Base-by-base conservation (phyloP, 2,329 filamentous ascomycete species). In the Polytolypa hystricis region DNA sequence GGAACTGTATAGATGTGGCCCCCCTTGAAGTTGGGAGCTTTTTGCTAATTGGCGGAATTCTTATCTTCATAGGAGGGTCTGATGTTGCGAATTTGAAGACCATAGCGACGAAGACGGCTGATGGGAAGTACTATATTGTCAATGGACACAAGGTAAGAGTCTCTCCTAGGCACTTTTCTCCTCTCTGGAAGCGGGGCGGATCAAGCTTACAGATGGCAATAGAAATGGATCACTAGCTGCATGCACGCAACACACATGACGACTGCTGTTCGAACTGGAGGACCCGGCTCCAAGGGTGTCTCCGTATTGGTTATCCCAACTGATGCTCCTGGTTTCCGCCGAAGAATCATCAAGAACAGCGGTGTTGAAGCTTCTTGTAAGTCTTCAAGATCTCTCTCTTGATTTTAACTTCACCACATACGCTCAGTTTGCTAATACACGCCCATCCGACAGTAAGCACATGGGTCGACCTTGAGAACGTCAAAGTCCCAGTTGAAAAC, bases 401-500 rank as follows among this genome's bases (percentile, higher is more conserved):
- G n/a, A n/a, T n/a, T n/a, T n/a, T n/a, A n/a, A n/a, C n/a, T n/a
- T n/a, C n/a, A n/a, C n/a, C n/a, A n/a, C n/a, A n/a, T n/a, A n/a
- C n/a, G n/a, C n/a, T n/a, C n/a, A n/a, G n/a, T n/a, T n/a, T n/a
- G n/a, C n/a, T n/a, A n/a, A n/a, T n/a, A n/a, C n/a, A n/a, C 8
- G 33, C 17, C 11, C 25, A 27, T 3, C 23, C 30, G 17, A 35
- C 25, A n/a, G 33, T 27, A 21, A 35, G 25, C 17, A 35, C 33
- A 4, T 35, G 30, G 15, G 26, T 35, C 17, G 25, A 20, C 33
- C 89, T 84, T 57, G 81, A 87, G 60, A 82, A 91, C 47, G 84
- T 87, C 58, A 86, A 85, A 65, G 84, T 93, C 0, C 84, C 85
- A 0, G 79, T 76, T 0, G 73, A 77, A 54, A 79, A 91, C 58